A percentile compares a stretch with the other conserved stretches of the same genome.
These are phyloP conservation scores for Puccinia polysora DNA, from an alignment of 1,284 basidiomycete species.

Conservation along the genomic window DNA sequence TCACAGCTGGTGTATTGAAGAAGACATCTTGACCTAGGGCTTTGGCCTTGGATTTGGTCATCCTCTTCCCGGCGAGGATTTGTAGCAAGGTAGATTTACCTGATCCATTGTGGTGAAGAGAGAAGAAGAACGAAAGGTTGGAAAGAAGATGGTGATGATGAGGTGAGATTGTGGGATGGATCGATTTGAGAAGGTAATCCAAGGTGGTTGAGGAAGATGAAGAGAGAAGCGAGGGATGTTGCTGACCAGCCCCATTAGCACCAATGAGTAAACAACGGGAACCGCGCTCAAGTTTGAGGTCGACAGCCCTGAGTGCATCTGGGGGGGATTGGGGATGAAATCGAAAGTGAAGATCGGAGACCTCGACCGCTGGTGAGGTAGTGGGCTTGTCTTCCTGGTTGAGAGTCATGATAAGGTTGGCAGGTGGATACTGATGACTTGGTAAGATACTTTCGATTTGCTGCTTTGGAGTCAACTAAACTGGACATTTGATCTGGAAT, in stretches of 20 bases:
- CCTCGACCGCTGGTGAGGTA: slow-evolving; percentile 17
- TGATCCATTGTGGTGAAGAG: no score
- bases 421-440: no score
- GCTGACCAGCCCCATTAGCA: slow-evolving; percentile 75
- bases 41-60: slow-evolving; percentile 60
- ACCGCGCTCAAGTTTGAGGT: slow-evolving; percentile 65
- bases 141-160: slow-evolving; percentile 16
- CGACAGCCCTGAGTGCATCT: slow-evolving; percentile 19
- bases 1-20: slow-evolving; percentile 57
- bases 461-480: no score
- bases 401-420: no score
- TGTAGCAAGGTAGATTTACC: slow-evolving; percentile 94
- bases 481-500: no score
- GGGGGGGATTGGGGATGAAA: slow-evolving; percentile 4
- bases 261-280: slow-evolving; percentile 78
- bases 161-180: not conserved
- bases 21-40: slow-evolving; percentile 83
- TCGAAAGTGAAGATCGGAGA: slow-evolving; percentile 21
- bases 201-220: not conserved
- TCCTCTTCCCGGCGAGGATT: slow-evolving; percentile 85
- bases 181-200: not conserved
- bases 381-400: no score
- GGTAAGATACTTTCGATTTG: no score
- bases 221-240: not conserved
- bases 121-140: slow-evolving; percentile 51